Evolutionary conservation across 2,329 filamentous ascomycete species (phyloP).

Genomic region (Phaeosphaeriaceae sp.): DNA sequence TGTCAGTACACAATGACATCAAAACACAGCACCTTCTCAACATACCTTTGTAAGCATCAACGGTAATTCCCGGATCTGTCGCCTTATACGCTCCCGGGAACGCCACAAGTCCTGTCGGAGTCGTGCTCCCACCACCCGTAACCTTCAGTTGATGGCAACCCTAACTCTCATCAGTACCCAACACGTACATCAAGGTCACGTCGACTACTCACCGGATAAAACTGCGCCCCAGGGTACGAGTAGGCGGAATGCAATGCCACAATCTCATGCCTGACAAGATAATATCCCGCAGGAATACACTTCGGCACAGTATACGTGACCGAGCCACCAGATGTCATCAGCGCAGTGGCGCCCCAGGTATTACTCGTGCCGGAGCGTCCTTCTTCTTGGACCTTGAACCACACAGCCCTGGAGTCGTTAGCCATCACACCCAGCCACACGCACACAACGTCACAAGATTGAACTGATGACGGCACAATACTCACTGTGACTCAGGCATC

Average conservation of each 20-base stretch:
- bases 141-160: slow-evolving; percentile 66
- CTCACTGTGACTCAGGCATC: slow-evolving; percentile 53
- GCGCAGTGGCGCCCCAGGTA: slow-evolving; percentile 55
- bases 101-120: slow-evolving; percentile 52
- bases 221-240: slow-evolving; percentile 61
- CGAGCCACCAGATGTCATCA: slow-evolving; percentile 54
- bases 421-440: slow-evolving; percentile 4
- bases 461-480: slow-evolving; percentile 32
- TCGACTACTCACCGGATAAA: slow-evolving; percentile 54
- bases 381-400: slow-evolving; percentile 63
- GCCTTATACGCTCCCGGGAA: slow-evolving; percentile 63
- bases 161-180: background rate
- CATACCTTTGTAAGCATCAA: slow-evolving; percentile 58
- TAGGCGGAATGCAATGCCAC: slow-evolving; percentile 61
- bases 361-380: slow-evolving; percentile 60
- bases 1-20: slow-evolving; percentile 6
- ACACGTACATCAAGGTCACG: no score
- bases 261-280: slow-evolving; percentile 66
- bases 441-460: no score
- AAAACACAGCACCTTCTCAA: background rate
- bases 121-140: slow-evolving; percentile 56
- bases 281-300: slow-evolving; percentile 61
- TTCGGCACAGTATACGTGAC: slow-evolving; percentile 62
- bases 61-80: slow-evolving; percentile 60
- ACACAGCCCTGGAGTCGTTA: slow-evolving; percentile 52